Percentiles rank a stretch among this genome's conserved stretches.
Evolutionary conservation across 139 green algal species (phyloP).

Genomic region (Haematococcus sp.): DNA sequence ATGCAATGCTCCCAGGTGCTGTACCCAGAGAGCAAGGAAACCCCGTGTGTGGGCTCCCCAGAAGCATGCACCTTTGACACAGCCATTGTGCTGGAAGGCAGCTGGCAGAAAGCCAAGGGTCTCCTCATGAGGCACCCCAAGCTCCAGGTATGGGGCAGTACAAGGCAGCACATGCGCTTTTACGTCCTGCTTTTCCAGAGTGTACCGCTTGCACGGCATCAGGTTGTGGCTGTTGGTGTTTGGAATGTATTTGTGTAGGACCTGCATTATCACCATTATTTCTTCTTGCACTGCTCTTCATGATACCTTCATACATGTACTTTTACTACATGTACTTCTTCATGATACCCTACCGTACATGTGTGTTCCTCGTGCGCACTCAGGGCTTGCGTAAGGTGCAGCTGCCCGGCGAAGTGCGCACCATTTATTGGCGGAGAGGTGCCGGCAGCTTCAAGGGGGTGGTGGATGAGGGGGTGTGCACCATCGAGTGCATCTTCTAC

Average conservation of each 20-base stretch:
- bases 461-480: constrained; percentile 19
- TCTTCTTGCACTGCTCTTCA: too few species aligned
- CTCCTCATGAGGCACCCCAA: constrained; percentile 11
- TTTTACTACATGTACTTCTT: too few species aligned
- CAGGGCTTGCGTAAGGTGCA: constrained; percentile 6
- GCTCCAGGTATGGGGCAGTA: neutral
- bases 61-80: neutral
- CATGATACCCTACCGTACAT: too few species aligned
- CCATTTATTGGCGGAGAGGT: constrained; percentile 15
- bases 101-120: constrained; percentile 14
- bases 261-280: too few species aligned
- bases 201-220: too few species aligned
- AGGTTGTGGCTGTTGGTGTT: too few species aligned
- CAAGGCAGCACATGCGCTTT: too few species aligned
- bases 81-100: constrained; percentile 13
- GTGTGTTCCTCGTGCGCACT: too few species aligned
- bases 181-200: too few species aligned
- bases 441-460: constrained; percentile 16
- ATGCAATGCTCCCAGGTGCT: too few species aligned
- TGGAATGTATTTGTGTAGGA: too few species aligned
- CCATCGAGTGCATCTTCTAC: constrained; percentile 19
- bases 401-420: constrained; percentile 11
- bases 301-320: too few species aligned
- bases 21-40: constrained; percentile 12
- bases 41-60: constrained; percentile 1